Evolutionary conservation across 2,329 filamentous ascomycete species (phyloP).

Genomic region (Aspergillus arachidicola): DNA sequence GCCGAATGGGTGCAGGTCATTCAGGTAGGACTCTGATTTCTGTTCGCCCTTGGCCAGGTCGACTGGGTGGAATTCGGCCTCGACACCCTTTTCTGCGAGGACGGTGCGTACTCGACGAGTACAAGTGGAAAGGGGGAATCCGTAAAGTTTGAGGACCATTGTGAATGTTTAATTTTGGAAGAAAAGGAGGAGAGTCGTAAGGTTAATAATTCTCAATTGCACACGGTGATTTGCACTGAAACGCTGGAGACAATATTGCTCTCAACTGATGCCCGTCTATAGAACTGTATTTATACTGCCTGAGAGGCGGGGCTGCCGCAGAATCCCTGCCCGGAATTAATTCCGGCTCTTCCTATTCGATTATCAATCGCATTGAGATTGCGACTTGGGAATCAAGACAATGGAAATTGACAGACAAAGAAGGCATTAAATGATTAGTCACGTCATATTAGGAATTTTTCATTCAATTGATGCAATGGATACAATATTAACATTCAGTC

Average conservation of each 20-base stretch:
- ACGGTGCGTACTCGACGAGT: conserved; percentile 28
- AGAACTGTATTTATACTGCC: neutral
- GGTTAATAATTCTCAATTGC: neutral
- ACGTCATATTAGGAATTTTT: neutral
- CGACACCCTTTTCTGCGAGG: conserved; percentile 34
- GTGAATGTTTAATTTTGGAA: neutral
- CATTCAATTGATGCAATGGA: neutral
- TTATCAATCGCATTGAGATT: neutral
- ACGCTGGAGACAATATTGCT: neutral
- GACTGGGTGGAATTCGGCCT: conserved; percentile 29
- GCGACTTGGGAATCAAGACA: neutral
- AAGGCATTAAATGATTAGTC: neutral
- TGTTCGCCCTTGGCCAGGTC: conserved; percentile 31
- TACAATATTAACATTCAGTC: neutral
- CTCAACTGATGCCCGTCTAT: neutral
- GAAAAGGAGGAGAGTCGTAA: neutral
- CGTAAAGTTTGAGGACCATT: conserved; percentile 38
- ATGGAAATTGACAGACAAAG: neutral
- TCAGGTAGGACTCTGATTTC: conserved; percentile 24
- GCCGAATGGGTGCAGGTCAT: conserved; percentile 37
- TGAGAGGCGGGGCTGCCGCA: neutral
- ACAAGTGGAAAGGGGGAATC: conserved; percentile 26
- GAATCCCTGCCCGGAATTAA: neutral
- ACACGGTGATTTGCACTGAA: neutral
- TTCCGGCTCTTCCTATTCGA: neutral